phyloP scores from a whole-genome alignment of 768 basidiomycete species.

The Boletales sp. region DNA sequence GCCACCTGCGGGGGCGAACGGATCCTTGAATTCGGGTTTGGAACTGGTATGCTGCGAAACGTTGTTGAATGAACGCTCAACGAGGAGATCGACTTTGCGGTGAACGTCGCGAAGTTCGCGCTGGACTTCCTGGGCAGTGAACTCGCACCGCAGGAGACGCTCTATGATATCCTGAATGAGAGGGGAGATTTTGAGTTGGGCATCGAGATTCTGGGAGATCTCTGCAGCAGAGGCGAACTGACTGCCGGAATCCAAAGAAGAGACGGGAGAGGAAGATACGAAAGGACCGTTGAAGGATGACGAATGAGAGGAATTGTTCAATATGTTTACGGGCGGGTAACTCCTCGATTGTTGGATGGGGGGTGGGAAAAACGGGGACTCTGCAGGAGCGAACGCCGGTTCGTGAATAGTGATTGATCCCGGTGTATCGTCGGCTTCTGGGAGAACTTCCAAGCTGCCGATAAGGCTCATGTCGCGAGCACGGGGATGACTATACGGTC shows the following conservation, averaged over 20 bases:
- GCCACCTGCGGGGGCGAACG: constrained; percentile 51
- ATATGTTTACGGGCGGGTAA: constrained; percentile 42
- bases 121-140: constrained; percentile 66
- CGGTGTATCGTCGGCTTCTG: constrained; percentile 53
- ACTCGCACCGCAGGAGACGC: constrained; percentile 69
- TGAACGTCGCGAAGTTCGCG: constrained; percentile 70
- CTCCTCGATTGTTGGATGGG: constrained; percentile 38
- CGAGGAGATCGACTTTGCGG: constrained; percentile 71
- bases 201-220: constrained; percentile 52
- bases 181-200: constrained; percentile 73
- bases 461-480: constrained; percentile 48
- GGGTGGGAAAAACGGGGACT: constrained; percentile 38
- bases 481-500: constrained; percentile 40
- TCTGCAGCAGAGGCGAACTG: constrained; percentile 53
- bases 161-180: constrained; percentile 74
- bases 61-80: constrained; percentile 56
- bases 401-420: constrained; percentile 30
- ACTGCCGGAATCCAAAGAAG: constrained; percentile 73
- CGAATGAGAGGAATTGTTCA: constrained; percentile 32
- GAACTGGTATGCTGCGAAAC: constrained; percentile 17
- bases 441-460: constrained; percentile 48
- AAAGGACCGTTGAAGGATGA: constrained; percentile 45
- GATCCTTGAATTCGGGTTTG: constrained; percentile 81
- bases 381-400: constrained; percentile 22
- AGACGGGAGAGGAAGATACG: constrained; percentile 71